Evolutionary conservation across 1,284 basidiomycete genomes (phyloP).

Genomic region (Melampsora americana): DNA sequence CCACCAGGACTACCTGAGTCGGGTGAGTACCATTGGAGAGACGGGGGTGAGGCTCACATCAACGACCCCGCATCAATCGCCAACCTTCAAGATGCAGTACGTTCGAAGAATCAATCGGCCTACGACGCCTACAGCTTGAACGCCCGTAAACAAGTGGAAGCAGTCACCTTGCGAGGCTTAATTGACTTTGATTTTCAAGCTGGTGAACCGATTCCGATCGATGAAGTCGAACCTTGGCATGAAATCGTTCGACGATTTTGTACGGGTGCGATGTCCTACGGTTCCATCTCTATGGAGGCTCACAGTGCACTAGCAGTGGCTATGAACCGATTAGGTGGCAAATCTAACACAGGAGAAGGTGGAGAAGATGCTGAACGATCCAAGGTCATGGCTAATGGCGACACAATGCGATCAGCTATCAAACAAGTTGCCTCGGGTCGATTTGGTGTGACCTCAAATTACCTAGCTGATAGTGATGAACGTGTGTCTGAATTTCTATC

Average conservation of each 20-base stretch:
- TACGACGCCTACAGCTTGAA: slow-evolving; percentile 86
- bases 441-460: slow-evolving; percentile 83
- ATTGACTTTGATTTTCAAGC: slow-evolving; percentile 80
- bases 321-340: slow-evolving; percentile 93
- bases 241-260: slow-evolving; percentile 91
- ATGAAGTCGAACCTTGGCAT: slow-evolving; percentile 98
- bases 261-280: slow-evolving; percentile 94
- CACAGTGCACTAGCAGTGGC: slow-evolving; percentile 90
- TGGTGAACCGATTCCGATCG: slow-evolving; percentile 76
- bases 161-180: slow-evolving; percentile 80
- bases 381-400: slow-evolving; percentile 68
- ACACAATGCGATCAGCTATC: slow-evolving; percentile 87
- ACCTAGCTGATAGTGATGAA: slow-evolving; percentile 89
- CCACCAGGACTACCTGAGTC: slow-evolving; percentile 92
- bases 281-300: slow-evolving; percentile 94
- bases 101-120: slow-evolving; percentile 83
- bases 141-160: slow-evolving; percentile 75
- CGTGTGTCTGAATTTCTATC: slow-evolving; percentile 46
- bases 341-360: slow-evolving; percentile 95
- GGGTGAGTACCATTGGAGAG: slow-evolving; percentile 94
- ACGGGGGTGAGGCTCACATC: slow-evolving; percentile 93
- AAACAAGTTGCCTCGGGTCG: slow-evolving; percentile 97
- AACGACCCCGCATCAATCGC: slow-evolving; percentile 89
- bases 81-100: slow-evolving; percentile 88
- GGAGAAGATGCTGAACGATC: slow-evolving; percentile 94